These are phyloP conservation scores for Colletotrichum musicola DNA, from an alignment of 2,329 filamentous ascomycete genomes.

Conservation along the genomic window DNA sequence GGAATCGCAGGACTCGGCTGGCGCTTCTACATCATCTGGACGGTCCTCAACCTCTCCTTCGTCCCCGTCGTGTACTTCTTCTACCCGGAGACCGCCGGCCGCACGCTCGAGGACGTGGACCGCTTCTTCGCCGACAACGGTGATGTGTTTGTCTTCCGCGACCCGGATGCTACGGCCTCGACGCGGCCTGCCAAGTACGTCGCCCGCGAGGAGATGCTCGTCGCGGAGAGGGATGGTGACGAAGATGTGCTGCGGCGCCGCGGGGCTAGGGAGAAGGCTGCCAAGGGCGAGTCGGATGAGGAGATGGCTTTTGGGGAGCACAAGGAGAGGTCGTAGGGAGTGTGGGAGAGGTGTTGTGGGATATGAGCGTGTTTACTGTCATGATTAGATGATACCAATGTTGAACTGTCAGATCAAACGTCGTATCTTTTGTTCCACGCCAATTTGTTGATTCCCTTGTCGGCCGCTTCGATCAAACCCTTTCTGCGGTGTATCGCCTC, in stretches of 20 bases:
- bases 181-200: constrained; percentile 41
- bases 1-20: constrained; percentile 60
- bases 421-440: too few species aligned
- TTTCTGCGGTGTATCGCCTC: too few species aligned
- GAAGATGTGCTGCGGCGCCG: constrained; percentile 26
- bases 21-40: constrained; percentile 66
- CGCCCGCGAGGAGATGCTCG: constrained; percentile 44
- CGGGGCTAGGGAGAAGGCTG: constrained; percentile 14
- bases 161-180: constrained; percentile 43
- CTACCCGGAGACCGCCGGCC: constrained; percentile 58
- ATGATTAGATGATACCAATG: background rate
- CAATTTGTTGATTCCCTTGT: too few species aligned
- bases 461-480: too few species aligned
- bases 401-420: too few species aligned
- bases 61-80: constrained; percentile 62
- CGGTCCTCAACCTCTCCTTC: constrained; percentile 60
- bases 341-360: background rate
- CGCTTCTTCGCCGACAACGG: constrained; percentile 46
- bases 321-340: constrained; percentile 17
- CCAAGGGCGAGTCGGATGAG: constrained; percentile 19
- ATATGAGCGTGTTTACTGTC: background rate
- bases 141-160: constrained; percentile 41
- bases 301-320: constrained; percentile 38
- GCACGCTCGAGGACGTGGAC: constrained; percentile 42
- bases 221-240: constrained; percentile 16